These are phyloP conservation scores for Apiotrichum laibachii DNA, from an alignment of 1,284 basidiomycete genomes.

Conservation along the genomic window DNA sequence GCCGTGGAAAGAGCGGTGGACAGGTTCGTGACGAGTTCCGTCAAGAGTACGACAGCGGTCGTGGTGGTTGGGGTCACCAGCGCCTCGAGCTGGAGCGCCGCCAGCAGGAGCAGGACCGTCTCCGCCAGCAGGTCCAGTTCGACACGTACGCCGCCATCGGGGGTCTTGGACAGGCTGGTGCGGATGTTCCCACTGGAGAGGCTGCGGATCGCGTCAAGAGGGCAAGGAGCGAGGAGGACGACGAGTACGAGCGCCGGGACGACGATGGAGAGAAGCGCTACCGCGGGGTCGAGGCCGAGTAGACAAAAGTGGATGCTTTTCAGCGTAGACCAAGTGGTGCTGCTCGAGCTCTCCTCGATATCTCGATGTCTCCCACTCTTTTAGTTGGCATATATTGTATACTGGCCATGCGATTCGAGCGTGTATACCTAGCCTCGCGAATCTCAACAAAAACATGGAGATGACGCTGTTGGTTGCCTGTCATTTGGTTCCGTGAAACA, in stretches of 20 bases:
- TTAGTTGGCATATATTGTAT: no score
- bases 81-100: slow-evolving; percentile 57
- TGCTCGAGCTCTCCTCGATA: no score
- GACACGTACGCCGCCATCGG: slow-evolving; percentile 85
- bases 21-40: slow-evolving; percentile 95
- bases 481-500: no score
- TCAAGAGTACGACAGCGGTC: slow-evolving; percentile 92
- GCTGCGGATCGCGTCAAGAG: slow-evolving; percentile 33
- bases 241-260: slow-evolving; percentile 18
- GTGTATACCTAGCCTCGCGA: no score
- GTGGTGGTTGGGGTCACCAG: slow-evolving; percentile 86
- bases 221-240: slow-evolving; percentile 33
- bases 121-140: slow-evolving; percentile 70
- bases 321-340: no score
- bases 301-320: background rate
- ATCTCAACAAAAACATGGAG: no score
- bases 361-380: no score
- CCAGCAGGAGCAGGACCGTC: slow-evolving; percentile 66
- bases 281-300: slow-evolving; percentile 43
- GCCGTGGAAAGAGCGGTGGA: slow-evolving; percentile 92
- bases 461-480: no score
- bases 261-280: slow-evolving; percentile 44
- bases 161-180: slow-evolving; percentile 72
- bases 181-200: slow-evolving; percentile 61
- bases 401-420: background rate